Conservation (phyloP, 2,329 filamentous ascomycete species). For the Xylaria sp. region DNA sequence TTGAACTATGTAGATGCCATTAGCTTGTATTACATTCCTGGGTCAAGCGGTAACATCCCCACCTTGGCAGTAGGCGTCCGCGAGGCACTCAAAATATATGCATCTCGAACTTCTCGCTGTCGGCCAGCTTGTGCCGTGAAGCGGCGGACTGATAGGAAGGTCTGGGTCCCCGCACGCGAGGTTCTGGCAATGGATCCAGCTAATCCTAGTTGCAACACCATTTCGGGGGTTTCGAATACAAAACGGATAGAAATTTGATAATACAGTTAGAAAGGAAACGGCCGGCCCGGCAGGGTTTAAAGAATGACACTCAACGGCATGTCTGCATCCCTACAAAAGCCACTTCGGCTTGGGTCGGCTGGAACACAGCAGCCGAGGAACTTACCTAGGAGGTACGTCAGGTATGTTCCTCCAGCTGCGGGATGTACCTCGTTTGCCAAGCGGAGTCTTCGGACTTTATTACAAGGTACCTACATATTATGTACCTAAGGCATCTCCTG, state of each 20-base stretch:
- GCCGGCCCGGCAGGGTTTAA: neutral
- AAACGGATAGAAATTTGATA: neutral
- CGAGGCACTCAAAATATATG: conserved; percentile 89
- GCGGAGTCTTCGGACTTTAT: no score
- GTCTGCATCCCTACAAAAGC: neutral
- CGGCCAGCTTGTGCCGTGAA: conserved; percentile 51
- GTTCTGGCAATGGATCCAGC: conserved; percentile 27
- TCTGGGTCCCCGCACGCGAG: conserved; percentile 23
- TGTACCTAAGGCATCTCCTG: no score
- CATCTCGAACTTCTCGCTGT: conserved; percentile 76
- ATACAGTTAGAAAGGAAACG: neutral
- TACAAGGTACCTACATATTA: no score
- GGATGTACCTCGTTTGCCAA: no score
- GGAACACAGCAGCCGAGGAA: neutral
- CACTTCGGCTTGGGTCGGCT: conserved; percentile 33
- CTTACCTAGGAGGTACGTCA: no score
- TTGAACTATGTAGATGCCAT: conserved; percentile 74
- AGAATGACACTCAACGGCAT: conserved; percentile 1
- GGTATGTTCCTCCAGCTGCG: no score
- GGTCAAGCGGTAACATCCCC: conserved; percentile 16
- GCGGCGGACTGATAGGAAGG: conserved; percentile 39
- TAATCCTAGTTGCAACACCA: conserved; percentile 29
- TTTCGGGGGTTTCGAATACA: conserved; percentile 15
- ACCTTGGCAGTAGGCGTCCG: conserved; percentile 91
- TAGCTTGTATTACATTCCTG: conserved; percentile 4